phyloP scores from a whole-genome alignment of 2,329 filamentous ascomycete genomes.

The Aspergillus novoparasiticus region DNA sequence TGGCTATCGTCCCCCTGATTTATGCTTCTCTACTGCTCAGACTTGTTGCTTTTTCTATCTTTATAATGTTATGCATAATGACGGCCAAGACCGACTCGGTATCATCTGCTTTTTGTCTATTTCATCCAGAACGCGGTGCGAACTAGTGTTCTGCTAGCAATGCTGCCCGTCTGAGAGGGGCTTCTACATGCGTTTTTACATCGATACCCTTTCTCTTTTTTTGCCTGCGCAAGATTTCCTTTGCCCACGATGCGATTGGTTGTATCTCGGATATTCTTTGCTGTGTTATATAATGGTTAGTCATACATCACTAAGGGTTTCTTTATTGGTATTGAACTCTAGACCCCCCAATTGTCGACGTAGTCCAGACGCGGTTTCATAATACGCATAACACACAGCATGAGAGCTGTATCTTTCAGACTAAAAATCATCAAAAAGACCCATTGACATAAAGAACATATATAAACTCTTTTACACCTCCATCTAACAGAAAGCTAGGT shows the following conservation, averaged over 20 bases:
- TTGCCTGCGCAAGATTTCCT: not conserved
- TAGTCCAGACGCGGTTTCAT: not conserved
- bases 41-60: not conserved
- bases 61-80: slow-evolving; percentile 13
- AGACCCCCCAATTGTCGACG: not conserved
- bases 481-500: slow-evolving; percentile 4
- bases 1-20: not conserved
- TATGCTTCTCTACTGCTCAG: not conserved
- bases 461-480: slow-evolving; percentile 2
- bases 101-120: slow-evolving; percentile 18
- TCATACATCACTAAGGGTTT: not conserved
- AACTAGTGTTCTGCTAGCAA: slow-evolving; percentile 11
- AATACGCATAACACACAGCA: not conserved
- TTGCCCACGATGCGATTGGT: not conserved
- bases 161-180: not conserved
- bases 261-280: slow-evolving; percentile 5
- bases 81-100: slow-evolving; percentile 2
- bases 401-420: not conserved
- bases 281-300: slow-evolving; percentile 1
- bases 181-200: slow-evolving; percentile 21
- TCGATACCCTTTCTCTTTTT: slow-evolving; percentile 38
- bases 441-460: not conserved
- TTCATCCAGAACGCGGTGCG: slow-evolving; percentile 11
- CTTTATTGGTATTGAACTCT: not conserved
- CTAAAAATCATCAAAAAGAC: not conserved